Percentiles rank a stretch among this genome's conserved stretches.
These are phyloP conservation scores for Alternaria hordeiaustralica DNA, from an alignment of 2,329 filamentous ascomycete species.

Conservation along the genomic window DNA sequence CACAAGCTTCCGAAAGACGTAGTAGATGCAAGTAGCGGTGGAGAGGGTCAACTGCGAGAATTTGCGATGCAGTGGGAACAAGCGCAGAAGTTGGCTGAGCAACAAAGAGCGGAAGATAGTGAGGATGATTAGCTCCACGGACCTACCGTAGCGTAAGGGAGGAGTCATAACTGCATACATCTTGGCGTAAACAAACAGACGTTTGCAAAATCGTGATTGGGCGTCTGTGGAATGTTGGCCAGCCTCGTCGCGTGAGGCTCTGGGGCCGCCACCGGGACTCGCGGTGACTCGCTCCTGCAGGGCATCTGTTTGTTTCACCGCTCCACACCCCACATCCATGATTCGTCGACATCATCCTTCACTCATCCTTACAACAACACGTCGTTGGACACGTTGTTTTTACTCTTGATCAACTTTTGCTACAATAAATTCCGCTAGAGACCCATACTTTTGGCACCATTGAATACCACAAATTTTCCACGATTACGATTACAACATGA, in stretches of 20 bases:
- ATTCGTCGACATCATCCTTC: slow-evolving; percentile 13
- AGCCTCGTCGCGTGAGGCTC: slow-evolving; percentile 22
- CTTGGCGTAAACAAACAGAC: slow-evolving; percentile 14
- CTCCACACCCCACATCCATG: slow-evolving; percentile 13
- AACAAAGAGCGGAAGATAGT: slow-evolving; percentile 49
- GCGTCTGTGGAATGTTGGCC: neutral
- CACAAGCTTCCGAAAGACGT: slow-evolving; percentile 96
- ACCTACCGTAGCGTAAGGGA: neutral
- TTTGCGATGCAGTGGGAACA: slow-evolving; percentile 59
- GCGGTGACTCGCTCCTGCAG: slow-evolving; percentile 22
- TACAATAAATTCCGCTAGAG: slow-evolving; percentile 5
- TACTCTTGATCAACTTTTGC: neutral
- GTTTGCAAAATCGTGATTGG: slow-evolving; percentile 14
- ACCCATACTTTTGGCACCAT: neutral
- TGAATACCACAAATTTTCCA: neutral
- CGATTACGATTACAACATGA: neutral
- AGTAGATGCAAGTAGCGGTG: slow-evolving; percentile 68
- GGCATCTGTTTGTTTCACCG: slow-evolving; percentile 22
- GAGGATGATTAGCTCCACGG: slow-evolving; percentile 36
- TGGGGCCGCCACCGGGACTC: slow-evolving; percentile 16
- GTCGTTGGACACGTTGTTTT: neutral
- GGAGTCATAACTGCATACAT: slow-evolving; percentile 2
- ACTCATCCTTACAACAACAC: slow-evolving; percentile 11
- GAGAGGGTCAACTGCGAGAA: slow-evolving; percentile 77
- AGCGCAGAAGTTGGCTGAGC: slow-evolving; percentile 50